Base-by-base conservation (phyloP, 2,329 filamentous ascomycete species). In the Phyllosticta citrichinensis region DNA sequence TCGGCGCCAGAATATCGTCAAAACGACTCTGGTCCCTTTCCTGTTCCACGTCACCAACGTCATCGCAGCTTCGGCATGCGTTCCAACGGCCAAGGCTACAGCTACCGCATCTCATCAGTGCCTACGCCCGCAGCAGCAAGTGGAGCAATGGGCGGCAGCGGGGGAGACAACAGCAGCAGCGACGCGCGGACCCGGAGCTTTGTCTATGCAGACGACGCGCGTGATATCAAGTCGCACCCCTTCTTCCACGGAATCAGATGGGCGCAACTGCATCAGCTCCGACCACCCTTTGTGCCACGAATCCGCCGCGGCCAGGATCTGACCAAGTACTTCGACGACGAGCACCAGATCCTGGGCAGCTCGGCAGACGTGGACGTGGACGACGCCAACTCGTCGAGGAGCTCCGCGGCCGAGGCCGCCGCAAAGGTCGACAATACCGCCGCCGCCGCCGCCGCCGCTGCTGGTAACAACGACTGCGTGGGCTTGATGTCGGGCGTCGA, bases 251-350 rank as follows among this genome's bases (percentile, higher is more conserved):
- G 85, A 56, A 83, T 95, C 17, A 82, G 84, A 0, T 97, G 91
- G 94, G 83, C 88, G 14, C 82, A 82, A 0, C 74, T 96, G 17
- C 88, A 94, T 68, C 75, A 81, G 35, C 81, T 84, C 60, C 77
- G 78, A 9, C 92, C 93, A 0, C 92, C 92, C 0, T 93, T 95
- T 68, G 78, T 95, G 0, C 93, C 93, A 0, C 81, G 84, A 10
- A 85, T 97, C 24, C 69, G 72, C 11, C 71, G 74, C 47, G 71
- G 73, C 24, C 77, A 80, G 63, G 68, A 71, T 14, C 77, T 80
- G 69, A 94, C 91, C 0, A 89, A 88, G 68, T 97, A 96, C 71
- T 97, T 97, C 69, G 89, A 96, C 62, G 87, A 91, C 56, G 89
- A 91, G 65, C 85, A 89, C 51, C 80, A 87, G 27, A 84, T 93